Evolutionary conservation across 192 early-diverging fungal species (phyloP).

Genomic region (Gryganskiella cystojenkinii): DNA sequence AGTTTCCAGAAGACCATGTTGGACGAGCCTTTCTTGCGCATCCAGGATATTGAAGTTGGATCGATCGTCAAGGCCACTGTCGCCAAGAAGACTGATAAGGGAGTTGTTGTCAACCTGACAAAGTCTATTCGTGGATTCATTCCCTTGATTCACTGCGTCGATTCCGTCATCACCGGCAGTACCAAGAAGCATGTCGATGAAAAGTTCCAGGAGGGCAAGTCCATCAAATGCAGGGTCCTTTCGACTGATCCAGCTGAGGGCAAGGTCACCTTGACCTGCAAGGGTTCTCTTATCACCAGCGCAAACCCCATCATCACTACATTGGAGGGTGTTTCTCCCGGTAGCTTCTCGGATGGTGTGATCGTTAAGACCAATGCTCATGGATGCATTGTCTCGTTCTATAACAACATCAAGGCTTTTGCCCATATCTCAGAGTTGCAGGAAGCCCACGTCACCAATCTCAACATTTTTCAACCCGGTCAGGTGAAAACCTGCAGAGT

Average conservation of each 20-base stretch:
- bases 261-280: slow-evolving; percentile 79
- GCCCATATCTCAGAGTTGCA: slow-evolving; percentile 73
- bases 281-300: slow-evolving; percentile 76
- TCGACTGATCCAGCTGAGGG: slow-evolving; percentile 61
- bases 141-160: slow-evolving; percentile 80
- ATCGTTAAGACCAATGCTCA: slow-evolving; percentile 67
- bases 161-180: slow-evolving; percentile 67
- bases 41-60: slow-evolving; percentile 75
- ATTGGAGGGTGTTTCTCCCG: slow-evolving; percentile 69
- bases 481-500: slow-evolving; percentile 84
- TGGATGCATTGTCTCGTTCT: slow-evolving; percentile 84
- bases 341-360: slow-evolving; percentile 71
- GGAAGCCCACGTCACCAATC: slow-evolving; percentile 55
- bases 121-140: slow-evolving; percentile 75
- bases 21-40: slow-evolving; percentile 72
- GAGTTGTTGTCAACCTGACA: slow-evolving; percentile 67
- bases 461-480: slow-evolving; percentile 69
- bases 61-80: slow-evolving; percentile 65
- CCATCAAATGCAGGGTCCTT: slow-evolving; percentile 80
- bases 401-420: slow-evolving; percentile 77
- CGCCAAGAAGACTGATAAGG: slow-evolving; percentile 59
- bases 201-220: slow-evolving; percentile 78
- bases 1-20: slow-evolving; percentile 78
- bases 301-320: slow-evolving; percentile 72
- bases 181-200: slow-evolving; percentile 67